Evolutionary conservation across 768 basidiomycete genomes (phyloP).

Genomic region (Amanita fuliginea): DNA sequence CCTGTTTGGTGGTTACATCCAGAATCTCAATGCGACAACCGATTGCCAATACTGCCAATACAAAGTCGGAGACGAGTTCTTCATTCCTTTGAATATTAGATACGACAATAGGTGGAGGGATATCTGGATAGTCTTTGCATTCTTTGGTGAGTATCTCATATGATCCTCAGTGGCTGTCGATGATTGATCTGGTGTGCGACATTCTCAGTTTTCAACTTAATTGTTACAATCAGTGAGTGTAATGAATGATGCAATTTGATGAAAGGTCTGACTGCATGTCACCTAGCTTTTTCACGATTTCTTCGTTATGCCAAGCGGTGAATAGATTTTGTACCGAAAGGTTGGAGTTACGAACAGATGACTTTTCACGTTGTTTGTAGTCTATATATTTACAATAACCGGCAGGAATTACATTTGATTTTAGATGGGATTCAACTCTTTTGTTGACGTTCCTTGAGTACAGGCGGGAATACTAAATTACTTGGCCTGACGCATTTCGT

Average conservation of each 20-base stretch:
- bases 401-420: no score
- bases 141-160: conserved; percentile 35
- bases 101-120: conserved; percentile 63
- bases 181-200: no score
- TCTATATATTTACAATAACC: no score
- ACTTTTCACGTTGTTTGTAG: no score
- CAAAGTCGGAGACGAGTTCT: conserved; percentile 59
- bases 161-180: no score
- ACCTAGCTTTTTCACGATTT: conserved; percentile 52
- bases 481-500: no score
- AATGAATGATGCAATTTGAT: background rate
- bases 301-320: conserved; percentile 58
- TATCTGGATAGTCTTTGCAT: conserved; percentile 53
- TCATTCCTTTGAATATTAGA: conserved; percentile 51
- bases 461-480: no score
- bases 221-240: conserved; percentile 38
- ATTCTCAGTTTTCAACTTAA: conserved; percentile 63
- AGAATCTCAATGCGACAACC: conserved; percentile 47
- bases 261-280: conserved; percentile 8
- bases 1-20: conserved; percentile 61
- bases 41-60: conserved; percentile 71
- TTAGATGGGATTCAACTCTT: no score
- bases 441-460: no score
- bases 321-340: no score
- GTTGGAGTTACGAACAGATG: no score